Evolutionary conservation across 768 basidiomycete species (phyloP), one percentile per base, ranked within the genome.

Genomic region (Phlebiopsis gigantea): DNA sequence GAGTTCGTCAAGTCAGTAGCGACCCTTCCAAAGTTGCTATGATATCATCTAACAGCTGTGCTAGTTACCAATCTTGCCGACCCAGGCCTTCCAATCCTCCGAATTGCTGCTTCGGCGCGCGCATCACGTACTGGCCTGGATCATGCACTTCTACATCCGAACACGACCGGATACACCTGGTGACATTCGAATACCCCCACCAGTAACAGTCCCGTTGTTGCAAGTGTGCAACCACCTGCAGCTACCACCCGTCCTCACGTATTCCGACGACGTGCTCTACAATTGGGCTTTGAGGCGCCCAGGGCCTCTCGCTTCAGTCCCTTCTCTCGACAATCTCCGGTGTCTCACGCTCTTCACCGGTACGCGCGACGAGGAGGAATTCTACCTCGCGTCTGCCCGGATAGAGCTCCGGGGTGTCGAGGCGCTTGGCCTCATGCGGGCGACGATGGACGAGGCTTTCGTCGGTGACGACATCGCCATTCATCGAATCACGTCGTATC

Each of bases 251-350:
- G 76, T 96, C 41, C 77, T 93, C 56, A 97, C 93, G 3, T 97
- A 93, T 67, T 87, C 93, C 9, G 93, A 96, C 68, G 87, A 87
- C 26, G 93, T 97, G 7, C 79, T 97, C 25, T 97, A 93, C 72
- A 96, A 96, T 68, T 90, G 88, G 86, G 68, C 64, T 4, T 67
- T 66, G 58, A 70, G 65, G 45, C 46, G n/a, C 6, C 57, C 61
- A 57, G 64, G n/a, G 26, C 57, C 41, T 47, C 57, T 21, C 55
- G 59, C 22, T 42, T 73, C 77, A 1, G 73, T 67, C 6, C 75
- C 78, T 1, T 73, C 71, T 28, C 69, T 80, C 5, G 72, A 83
- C 53, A 85, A 91, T 64, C 75, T 94, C 50, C 79, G 79, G 44
- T 80, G 78, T 57, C 75, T 77, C 58, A 85, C 85, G 1, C 73